Conservation (phyloP, 306 rosid genomes). For the Amphicarpaea edgeworthii region DNA sequence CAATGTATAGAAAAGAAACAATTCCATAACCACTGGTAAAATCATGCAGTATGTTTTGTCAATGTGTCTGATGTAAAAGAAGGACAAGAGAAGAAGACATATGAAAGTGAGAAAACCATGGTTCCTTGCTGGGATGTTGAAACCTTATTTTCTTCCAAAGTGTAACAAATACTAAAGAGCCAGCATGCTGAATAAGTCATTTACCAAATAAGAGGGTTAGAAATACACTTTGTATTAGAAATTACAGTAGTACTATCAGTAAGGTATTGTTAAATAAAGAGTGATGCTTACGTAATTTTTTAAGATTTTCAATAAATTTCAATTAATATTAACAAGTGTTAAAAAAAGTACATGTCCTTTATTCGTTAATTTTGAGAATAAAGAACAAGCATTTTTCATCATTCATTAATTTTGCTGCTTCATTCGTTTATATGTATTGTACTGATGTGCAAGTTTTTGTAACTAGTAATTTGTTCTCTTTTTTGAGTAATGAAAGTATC, state of each 20-base stretch:
- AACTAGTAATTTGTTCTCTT: conserved; percentile 26
- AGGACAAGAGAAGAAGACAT: no score
- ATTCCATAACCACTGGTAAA: neutral
- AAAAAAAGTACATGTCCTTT: no score
- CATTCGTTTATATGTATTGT: conserved; percentile 27
- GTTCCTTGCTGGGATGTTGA: no score
- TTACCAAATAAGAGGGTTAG: neutral
- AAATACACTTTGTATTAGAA: neutral
- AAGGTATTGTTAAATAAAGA: neutral
- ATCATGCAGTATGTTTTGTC: neutral
- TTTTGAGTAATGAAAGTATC: conserved; percentile 36
- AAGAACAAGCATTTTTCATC: conserved; percentile 1
- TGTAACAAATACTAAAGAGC: no score
- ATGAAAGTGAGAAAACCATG: no score
- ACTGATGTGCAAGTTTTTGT: conserved; percentile 31
- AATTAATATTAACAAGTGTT: neutral
- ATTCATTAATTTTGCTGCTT: conserved; percentile 14
- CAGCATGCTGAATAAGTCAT: no score
- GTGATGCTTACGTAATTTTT: neutral
- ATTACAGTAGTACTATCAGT: neutral
- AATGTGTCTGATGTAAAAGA: neutral
- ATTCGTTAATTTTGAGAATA: no score
- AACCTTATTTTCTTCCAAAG: no score
- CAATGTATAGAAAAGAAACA: neutral
- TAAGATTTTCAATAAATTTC: neutral